Conservation (phyloP, 805 yeast species). For the Saccharomycopsis babjevae region DNA sequence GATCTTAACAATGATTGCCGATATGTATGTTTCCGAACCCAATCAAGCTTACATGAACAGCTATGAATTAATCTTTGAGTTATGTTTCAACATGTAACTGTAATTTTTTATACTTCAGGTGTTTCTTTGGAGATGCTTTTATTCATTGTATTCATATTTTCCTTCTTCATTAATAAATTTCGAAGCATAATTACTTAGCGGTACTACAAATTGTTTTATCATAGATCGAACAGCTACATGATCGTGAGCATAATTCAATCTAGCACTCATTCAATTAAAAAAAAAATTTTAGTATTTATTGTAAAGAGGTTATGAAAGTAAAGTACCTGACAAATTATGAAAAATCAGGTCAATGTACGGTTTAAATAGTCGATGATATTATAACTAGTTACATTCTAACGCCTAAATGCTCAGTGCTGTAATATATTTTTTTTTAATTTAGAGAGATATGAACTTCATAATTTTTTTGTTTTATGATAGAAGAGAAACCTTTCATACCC, state of each 20-base stretch:
- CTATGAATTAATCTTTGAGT: conserved; percentile 12
- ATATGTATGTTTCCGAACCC: not conserved
- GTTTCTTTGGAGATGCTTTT: not conserved
- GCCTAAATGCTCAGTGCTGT: no score
- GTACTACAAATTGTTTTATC: not conserved
- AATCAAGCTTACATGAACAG: conserved; percentile 8
- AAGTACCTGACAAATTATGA: no score
- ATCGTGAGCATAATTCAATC: not conserved
- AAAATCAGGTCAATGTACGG: no score
- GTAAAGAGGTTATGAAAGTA: no score
- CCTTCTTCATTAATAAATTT: not conserved
- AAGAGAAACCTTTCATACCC: no score
- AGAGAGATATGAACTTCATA: no score
- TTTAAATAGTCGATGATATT: no score
- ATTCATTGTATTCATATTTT: not conserved
- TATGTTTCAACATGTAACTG: conserved; percentile 11
- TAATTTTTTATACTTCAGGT: not conserved
- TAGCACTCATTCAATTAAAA: not conserved
- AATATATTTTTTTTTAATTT: no score
- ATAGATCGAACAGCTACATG: not conserved
- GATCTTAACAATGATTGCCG: conserved; percentile 7
- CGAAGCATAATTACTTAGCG: no score
- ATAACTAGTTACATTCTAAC: no score
- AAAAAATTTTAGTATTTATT: no score
- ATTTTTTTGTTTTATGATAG: no score